Base-by-base conservation (phyloP, 2,329 filamentous ascomycete species). In the Allantophomopsis lycopodina region DNA sequence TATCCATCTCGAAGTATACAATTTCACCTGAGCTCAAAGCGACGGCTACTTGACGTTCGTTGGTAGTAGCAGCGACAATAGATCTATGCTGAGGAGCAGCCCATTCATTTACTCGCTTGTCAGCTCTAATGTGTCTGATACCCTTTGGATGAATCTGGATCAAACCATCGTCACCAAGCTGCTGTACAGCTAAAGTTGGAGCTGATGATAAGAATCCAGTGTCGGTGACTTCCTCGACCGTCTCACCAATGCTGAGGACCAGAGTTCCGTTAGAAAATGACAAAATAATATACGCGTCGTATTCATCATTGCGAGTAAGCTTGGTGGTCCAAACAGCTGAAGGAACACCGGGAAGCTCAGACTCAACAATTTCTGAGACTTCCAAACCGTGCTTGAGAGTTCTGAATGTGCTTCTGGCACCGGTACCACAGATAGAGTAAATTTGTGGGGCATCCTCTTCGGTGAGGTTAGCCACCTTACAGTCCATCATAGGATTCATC, bases 141-240 rank as follows among this genome's bases (percentile, higher is more conserved):
- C 91, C 91, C 54, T 88, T 88, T n/a, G 89, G 87, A 52, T 98
- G 88, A 5, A 98, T 84, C 57, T 98, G 91, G 14, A 98, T 78
- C 32, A 96, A 68, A 18, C 87, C 85, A 55, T 94, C 85, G 41
- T 95, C 87, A 33, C 91, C 93, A 37, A 98, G 79, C 51, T 95
- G 84, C 54, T 95, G 89, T 5, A 94, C 86, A 6, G 88, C 88
- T 13, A 98, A 66, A 0, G 93, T 98, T 2, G 88, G 80, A 7
- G 91, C 87, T 10, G 82, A 82, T 1, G 85, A 83, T 8, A 96
- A 65, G 55, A 99, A 95, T 0, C 89, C 87, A 8, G 88, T 94
- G 55, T 96, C 87, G 7, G 79, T 87, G 3, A 95, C 87, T 60
- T 96, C 87, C 57, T 95, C 88, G 0, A 98, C 91, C 2, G 88